Base-by-base conservation (phyloP, 2,329 filamentous ascomycete species). In the Diaporthe citri region DNA sequence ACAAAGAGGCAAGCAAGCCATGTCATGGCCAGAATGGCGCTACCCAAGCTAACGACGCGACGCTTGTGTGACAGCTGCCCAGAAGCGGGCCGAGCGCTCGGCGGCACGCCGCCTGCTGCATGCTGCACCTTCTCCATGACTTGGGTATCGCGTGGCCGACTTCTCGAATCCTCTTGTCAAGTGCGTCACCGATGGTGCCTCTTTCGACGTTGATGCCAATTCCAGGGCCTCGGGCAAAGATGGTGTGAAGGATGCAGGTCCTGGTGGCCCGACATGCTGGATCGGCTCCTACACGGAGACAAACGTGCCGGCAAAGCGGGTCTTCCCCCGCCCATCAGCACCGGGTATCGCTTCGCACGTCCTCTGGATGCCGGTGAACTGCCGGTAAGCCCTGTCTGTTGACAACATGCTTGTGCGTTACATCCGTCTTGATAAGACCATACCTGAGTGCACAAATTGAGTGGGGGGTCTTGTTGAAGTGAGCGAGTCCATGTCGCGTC, bases 41-140 rank as follows among this genome's bases (percentile, higher is more conserved):
- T 41, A 31, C 25, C 28, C 43, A 70, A 48, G 60, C 52, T 46
- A 22, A 55, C 48, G 10, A 48, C 25, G 31, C 22, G 36, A 64
- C 36, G 64, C 64, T 67, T 72, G 31, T 31, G 46, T 36, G 67
- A 34, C 36, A 31, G 55, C 28, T 51, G 9, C 43, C 59, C 34
- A 10, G 48, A 55, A 20, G 46, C 64, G 48, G 34, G 66, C n/a
- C 59, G 59, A 15, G 41, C 52, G 25, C 28, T 41, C 22, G 7
- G 43, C 17, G 8, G 60, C 20, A 48, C 48, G 17, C 31, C 10
- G 15, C 36, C 46, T 41, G 8, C 59, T 52, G 52, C 62, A 25
- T n/a, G 48, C 31, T 46, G 25, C 41, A 48, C 60, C 46, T 76
- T 74, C 25, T 74, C 72, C 75, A 76, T 76, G 52, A 17, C 34